Evolutionary conservation across 2,329 filamentous ascomycete genomes (phyloP), one percentile per base, ranked within the genome.

Genomic region (Lachnum nothofagi): DNA sequence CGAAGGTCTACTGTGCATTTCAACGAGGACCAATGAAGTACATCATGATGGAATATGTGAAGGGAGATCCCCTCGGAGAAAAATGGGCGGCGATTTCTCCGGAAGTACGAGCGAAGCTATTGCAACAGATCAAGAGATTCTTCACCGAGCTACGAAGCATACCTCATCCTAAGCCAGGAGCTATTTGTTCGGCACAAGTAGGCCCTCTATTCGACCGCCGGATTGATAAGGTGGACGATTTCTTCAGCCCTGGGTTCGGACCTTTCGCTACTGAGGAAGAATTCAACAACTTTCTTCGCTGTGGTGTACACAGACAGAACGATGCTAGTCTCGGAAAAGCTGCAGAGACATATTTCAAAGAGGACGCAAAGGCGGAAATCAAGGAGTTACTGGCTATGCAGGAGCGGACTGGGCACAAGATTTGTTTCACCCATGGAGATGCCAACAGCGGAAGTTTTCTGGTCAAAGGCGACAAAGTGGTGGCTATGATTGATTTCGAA

Each of bases 41-140:
- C 43, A 70, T 70, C 38, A 54, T 68, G 37, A 72, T 71, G 67
- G 63, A 69, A 57, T 64, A 64, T 46, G 66, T 71, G 17, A 52
- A 66, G 24, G 68, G 68, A n/a, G 55, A 66, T 3, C 66, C 64
- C 5, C 60, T 70, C 49, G 58, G 60, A 25, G 48, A 24, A 12
- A 55, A 51, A 17, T 71, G 66, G 68, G 45, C 61, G 1, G 48
- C 52, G 39, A 58, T 62, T 42, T 64, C 54, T 45, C 56, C 63
- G 20, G 52, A 67, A 20, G 68, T 60, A 5, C 66, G 66, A 55
- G 45, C 52, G n/a, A 65, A 64, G 52, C 60, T 71, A 57, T 59
- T 70, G 35, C 47, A 55, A 7, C 65, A 69, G 46, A 51, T 70
- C 20, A 45, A 44, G 53, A 44, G 51, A 2, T 62, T 58, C 43